Evolutionary conservation across 2,329 filamentous ascomycete species (phyloP).

Genomic region (Pyricularia grisea): DNA sequence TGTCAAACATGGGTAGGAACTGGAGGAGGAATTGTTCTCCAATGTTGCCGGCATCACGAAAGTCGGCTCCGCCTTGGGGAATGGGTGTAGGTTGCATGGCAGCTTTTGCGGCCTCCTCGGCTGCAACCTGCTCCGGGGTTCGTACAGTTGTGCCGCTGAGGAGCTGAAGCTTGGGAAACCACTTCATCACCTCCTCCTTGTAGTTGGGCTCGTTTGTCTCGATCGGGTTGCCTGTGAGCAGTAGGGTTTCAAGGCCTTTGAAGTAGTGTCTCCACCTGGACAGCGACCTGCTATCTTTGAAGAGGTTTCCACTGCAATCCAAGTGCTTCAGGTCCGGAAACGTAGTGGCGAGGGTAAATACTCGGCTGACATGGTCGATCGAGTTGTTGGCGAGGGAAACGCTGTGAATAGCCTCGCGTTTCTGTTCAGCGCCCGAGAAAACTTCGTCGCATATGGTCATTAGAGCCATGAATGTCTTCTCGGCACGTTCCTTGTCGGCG

Average conservation of each 20-base stretch:
- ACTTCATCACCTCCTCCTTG: slow-evolving; percentile 60
- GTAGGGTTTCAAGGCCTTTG: slow-evolving; percentile 67
- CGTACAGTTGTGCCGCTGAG: slow-evolving; percentile 69
- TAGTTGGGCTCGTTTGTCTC: slow-evolving; percentile 50
- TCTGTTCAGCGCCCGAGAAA: slow-evolving; percentile 63
- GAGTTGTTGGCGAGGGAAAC: slow-evolving; percentile 76
- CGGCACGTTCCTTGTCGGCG: slow-evolving; percentile 56
- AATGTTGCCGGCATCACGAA: slow-evolving; percentile 64
- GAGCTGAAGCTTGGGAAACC: slow-evolving; percentile 73
- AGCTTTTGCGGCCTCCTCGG: slow-evolving; percentile 39
- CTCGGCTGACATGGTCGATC: slow-evolving; percentile 60
- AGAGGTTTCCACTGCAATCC: slow-evolving; percentile 76
- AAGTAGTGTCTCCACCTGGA: slow-evolving; percentile 74
- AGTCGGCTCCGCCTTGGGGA: slow-evolving; percentile 55
- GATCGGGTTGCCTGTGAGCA: slow-evolving; percentile 70
- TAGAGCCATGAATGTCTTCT: slow-evolving; percentile 86
- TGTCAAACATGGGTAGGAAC: slow-evolving; percentile 68
- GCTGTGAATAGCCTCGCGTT: slow-evolving; percentile 69
- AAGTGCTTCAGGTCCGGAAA: slow-evolving; percentile 83
- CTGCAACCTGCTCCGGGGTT: slow-evolving; percentile 58
- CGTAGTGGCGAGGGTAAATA: slow-evolving; percentile 66
- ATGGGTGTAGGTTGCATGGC: slow-evolving; percentile 43
- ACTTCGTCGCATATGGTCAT: slow-evolving; percentile 77
- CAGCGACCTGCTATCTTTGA: slow-evolving; percentile 58
- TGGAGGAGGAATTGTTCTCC: slow-evolving; percentile 67